Base-by-base conservation (phyloP, 164 flowering plant species). In the Vitis rotundifolia region DNA sequence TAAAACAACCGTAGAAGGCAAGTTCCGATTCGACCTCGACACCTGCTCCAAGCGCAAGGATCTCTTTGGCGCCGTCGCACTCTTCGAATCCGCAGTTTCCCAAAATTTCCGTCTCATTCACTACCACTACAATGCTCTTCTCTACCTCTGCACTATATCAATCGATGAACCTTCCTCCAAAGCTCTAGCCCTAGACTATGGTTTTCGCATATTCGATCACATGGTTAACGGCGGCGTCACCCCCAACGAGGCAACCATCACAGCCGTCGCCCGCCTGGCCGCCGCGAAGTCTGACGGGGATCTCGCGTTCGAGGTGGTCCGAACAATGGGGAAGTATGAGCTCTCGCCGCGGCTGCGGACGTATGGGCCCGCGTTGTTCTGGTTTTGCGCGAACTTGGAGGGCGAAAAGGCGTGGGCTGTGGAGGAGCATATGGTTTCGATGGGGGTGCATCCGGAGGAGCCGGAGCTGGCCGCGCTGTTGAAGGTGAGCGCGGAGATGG, bases 191-290 rank as follows among this genome's bases (percentile, higher is more conserved):
- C 12, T 91, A 7, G 76, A 80, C 0, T 74, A 75, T 28, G 99
- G 97, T 0, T 88, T 88, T 66, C 70, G 78, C 2, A 75, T 92
- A n/a, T 92, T 77, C 54, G 74, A 84, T 44, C 80, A 72, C 48
- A 87, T 91, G 94, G 3, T 79, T 8, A 69, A 80, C 9, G 37
- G 48, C 19, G 72, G 71, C 5, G 69, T 91, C 49, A 55, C n/a
- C 16, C 89, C 92, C 8, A 87, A 83, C 15, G 98, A 94, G 68
- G 98, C 98, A 5, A 84, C 98, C 0, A 77, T 89, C 65, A 87
- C 97, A 0, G 80, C 94, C 1, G 73, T 81, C 13, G 90, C 92
- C 0, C 73, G 97, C 51, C 83, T 94, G 5, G 91, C 97, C 9
- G 90, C 87, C 0, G 95, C 94, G 2, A 89, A 81, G 26, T 84